Conservation (phyloP, 1,284 basidiomycete genomes). For the Fomitopsis betulina region DNA sequence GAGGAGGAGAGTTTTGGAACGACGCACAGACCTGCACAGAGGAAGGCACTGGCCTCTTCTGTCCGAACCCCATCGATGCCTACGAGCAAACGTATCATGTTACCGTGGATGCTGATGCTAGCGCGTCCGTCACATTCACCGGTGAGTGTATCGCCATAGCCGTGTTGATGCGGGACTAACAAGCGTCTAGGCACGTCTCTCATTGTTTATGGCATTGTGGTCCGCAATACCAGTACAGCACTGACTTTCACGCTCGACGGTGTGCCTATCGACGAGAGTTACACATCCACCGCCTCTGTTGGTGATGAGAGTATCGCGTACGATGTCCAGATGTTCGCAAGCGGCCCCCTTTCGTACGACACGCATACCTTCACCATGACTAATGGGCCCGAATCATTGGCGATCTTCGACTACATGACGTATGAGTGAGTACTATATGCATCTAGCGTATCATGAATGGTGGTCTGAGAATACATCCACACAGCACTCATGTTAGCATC, state of each 20-base stretch:
- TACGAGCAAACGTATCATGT: constrained; percentile 19
- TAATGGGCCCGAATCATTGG: constrained; percentile 15
- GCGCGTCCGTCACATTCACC: constrained; percentile 20
- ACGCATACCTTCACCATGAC: constrained; percentile 17
- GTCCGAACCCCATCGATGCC: constrained; percentile 16
- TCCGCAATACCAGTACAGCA: constrained; percentile 24
- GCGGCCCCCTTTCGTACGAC: constrained; percentile 12
- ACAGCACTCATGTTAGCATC: background rate
- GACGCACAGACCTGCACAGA: constrained; percentile 17
- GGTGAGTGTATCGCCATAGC: constrained; percentile 12
- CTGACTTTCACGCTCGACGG: constrained; percentile 35
- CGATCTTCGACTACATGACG: constrained; percentile 20
- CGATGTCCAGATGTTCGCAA: constrained; percentile 24
- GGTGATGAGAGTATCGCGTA: constrained; percentile 22
- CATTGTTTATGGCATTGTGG: constrained; percentile 28
- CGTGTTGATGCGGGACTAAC: background rate
- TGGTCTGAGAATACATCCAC: background rate
- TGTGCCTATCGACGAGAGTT: constrained; percentile 18
- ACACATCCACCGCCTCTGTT: constrained; percentile 14
- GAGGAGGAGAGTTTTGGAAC: constrained; percentile 27
- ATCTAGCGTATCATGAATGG: background rate
- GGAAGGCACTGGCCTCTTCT: constrained; percentile 15
- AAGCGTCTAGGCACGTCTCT: constrained; percentile 24
- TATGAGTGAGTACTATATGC: constrained; percentile 17
- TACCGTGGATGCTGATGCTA: constrained; percentile 18